phyloP scores from a whole-genome alignment of 2,329 filamentous ascomycete genomes.

The Phaeomoniella chlamydospora region DNA sequence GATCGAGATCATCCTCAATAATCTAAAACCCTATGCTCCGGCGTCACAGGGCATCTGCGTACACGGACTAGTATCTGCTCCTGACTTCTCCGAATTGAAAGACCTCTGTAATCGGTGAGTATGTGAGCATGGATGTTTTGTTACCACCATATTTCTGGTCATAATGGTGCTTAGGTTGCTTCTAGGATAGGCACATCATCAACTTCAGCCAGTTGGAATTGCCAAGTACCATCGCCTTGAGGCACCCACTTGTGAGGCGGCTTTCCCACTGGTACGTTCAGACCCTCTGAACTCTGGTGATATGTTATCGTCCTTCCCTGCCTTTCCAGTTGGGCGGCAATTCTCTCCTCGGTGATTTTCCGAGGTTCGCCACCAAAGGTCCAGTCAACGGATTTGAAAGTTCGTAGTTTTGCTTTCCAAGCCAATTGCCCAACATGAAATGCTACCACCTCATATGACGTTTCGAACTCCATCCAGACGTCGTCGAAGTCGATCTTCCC shows the following conservation, averaged over 20 bases:
- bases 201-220: not conserved
- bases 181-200: no score
- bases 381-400: not conserved
- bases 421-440: not conserved
- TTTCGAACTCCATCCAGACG: conserved; percentile 40
- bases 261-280: not conserved
- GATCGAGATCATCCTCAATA: no score
- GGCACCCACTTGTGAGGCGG: not conserved
- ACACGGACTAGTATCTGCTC: no score
- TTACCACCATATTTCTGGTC: no score
- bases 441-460: conserved; percentile 31
- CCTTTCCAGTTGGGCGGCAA: not conserved
- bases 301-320: not conserved
- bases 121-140: no score
- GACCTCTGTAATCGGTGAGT: no score
- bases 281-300: not conserved
- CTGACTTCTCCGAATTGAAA: no score
- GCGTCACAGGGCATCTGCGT: no score
- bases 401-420: not conserved
- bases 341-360: not conserved
- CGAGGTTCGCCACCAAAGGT: not conserved
- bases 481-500: conserved; percentile 25
- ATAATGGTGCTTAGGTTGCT: no score
- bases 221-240: not conserved
- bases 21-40: no score